A percentile compares a stretch with the other conserved stretches of the same genome.
Evolutionary conservation across 2,329 filamentous ascomycete species (phyloP).

Genomic region (Cercospora sojina): DNA sequence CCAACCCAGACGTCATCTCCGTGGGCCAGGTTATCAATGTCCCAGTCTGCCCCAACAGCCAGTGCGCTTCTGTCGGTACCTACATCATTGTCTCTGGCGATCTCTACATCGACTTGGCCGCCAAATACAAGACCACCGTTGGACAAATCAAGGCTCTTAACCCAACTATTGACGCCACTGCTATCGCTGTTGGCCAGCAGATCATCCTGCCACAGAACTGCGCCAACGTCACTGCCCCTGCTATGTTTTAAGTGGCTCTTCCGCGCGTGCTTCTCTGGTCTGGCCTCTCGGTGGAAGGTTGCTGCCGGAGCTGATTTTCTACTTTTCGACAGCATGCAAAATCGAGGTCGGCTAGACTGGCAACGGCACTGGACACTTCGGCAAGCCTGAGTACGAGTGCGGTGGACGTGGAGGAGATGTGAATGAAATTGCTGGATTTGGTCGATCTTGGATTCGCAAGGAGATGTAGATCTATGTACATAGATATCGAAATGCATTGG

Average conservation of each 20-base stretch:
- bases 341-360: not conserved
- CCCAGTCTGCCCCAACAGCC: constrained; percentile 28
- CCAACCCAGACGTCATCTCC: constrained; percentile 24
- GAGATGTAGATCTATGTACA: not conserved
- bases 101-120: constrained; percentile 29
- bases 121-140: constrained; percentile 21
- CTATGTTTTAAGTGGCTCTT: not conserved
- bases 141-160: constrained; percentile 33
- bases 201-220: constrained; percentile 22
- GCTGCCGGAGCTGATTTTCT: not conserved
- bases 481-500: not conserved
- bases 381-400: not conserved
- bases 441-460: not conserved
- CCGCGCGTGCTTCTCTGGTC: not conserved
- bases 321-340: not conserved
- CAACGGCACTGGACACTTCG: not conserved
- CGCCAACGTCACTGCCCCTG: not conserved
- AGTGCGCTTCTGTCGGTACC: constrained; percentile 24
- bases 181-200: constrained; percentile 20
- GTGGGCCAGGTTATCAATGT: constrained; percentile 31
- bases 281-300: too few relatives aligned
- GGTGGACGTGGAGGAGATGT: not conserved
- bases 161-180: constrained; percentile 22
- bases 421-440: not conserved
- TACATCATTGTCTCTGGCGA: constrained; percentile 31